Conservation (phyloP, 75 land plant genomes). For the Selaginella tamariscina region DNA sequence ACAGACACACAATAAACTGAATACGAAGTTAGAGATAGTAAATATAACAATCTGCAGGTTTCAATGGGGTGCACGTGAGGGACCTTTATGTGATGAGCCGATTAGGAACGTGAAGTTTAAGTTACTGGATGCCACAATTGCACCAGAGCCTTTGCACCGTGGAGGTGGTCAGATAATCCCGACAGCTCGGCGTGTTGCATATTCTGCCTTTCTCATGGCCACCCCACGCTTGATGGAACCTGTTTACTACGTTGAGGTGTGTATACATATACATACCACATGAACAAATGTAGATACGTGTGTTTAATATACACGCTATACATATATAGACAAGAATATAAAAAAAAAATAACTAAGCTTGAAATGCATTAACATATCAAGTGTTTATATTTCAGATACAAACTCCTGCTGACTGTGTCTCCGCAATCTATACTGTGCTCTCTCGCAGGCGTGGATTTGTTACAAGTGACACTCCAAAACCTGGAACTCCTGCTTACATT, state of each 20-base stretch:
- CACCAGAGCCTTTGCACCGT: constrained; percentile 88
- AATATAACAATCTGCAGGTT: constrained; percentile 35
- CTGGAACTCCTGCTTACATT: constrained; percentile 96
- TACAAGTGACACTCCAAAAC: constrained; percentile 87
- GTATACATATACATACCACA: background rate
- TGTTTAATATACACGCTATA: background rate
- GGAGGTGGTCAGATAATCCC: constrained; percentile 99
- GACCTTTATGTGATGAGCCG: constrained; percentile 98
- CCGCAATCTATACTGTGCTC: constrained; percentile 91
- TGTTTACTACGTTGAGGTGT: constrained; percentile 88
- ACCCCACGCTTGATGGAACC: constrained; percentile 98
- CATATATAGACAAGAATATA: background rate
- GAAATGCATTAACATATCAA: constrained; percentile 1
- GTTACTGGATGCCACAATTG: constrained; percentile 90
- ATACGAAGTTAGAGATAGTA: too few species aligned
- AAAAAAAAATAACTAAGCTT: background rate
- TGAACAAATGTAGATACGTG: background rate
- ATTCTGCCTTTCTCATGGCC: constrained; percentile 97
- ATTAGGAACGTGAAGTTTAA: constrained; percentile 98
- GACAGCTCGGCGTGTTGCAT: constrained; percentile 95
- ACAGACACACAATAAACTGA: too few species aligned
- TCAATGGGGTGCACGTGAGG: constrained; percentile 99
- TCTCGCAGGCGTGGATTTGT: constrained; percentile 96
- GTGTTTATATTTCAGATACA: constrained; percentile 72
- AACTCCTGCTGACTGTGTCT: constrained; percentile 98